These are phyloP conservation scores for Eucalyptus melliodora DNA, from an alignment of 345 rosid species.

Conservation along the genomic window DNA sequence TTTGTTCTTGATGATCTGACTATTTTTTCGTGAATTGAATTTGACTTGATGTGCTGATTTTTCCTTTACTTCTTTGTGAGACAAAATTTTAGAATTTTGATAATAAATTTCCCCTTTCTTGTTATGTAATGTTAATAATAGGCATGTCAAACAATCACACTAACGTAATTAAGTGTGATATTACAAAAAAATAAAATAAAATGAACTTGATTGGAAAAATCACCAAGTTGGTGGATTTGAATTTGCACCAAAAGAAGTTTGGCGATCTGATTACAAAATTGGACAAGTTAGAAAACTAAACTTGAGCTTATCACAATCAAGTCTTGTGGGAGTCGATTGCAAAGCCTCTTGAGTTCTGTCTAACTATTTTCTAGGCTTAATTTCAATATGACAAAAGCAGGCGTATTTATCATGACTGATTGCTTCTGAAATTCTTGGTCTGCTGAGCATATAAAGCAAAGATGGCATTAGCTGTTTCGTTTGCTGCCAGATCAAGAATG, in stretches of 20 bases:
- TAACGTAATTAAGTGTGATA: neutral
- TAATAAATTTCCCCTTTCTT: neutral
- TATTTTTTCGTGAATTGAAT: neutral
- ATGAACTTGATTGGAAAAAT: neutral
- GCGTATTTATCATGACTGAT: neutral
- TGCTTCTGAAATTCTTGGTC: neutral
- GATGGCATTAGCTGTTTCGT: neutral
- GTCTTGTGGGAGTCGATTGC: too few relatives aligned
- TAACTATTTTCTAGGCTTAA: neutral
- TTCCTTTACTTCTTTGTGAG: neutral
- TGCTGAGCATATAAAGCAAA: neutral
- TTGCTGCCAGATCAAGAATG: neutral
- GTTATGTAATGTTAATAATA: neutral
- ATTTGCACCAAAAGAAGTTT: neutral
- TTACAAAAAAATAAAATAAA: neutral
- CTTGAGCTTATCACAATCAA: neutral
- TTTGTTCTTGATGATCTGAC: neutral
- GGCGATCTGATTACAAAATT: neutral
- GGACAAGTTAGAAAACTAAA: neutral
- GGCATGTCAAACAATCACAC: neutral
- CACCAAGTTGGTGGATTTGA: neutral
- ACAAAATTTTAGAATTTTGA: neutral
- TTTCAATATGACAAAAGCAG: neutral
- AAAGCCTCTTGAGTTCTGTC: neutral
- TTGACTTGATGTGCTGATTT: neutral